phyloP scores from a whole-genome alignment of 2,329 filamentous ascomycete genomes.

The Penicillium sp. region DNA sequence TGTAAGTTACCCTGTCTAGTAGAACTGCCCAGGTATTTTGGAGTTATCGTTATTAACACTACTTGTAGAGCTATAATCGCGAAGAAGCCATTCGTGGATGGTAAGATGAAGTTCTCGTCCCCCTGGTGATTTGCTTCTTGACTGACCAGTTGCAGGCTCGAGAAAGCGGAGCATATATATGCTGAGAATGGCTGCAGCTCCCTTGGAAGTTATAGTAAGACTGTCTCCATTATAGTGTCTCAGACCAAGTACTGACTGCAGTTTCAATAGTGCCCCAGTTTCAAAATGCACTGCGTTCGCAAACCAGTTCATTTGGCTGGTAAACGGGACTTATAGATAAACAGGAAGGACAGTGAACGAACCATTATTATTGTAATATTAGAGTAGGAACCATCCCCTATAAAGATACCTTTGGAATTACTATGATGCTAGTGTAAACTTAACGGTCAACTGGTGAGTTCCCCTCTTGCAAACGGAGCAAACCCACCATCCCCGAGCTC shows the following conservation, averaged over 20 bases:
- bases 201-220: slow-evolving; percentile 31
- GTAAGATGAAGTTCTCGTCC: slow-evolving; percentile 27
- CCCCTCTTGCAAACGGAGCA: slow-evolving; percentile 41
- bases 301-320: slow-evolving; percentile 6
- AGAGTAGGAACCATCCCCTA: neutral
- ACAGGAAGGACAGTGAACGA: neutral
- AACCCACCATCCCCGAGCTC: slow-evolving; percentile 35
- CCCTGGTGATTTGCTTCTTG: neutral
- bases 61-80: slow-evolving; percentile 50
- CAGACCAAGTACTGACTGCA: slow-evolving; percentile 1
- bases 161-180: slow-evolving; percentile 41
- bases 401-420: neutral
- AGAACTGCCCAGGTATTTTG: neutral
- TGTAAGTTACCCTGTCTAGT: slow-evolving; percentile 22
- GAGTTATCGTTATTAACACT: neutral
- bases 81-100: slow-evolving; percentile 56
- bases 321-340: neutral
- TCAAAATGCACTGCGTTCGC: slow-evolving; percentile 14
- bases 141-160: slow-evolving; percentile 31
- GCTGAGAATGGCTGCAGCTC: slow-evolving; percentile 40
- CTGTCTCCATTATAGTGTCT: neutral
- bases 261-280: slow-evolving; percentile 18
- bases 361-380: neutral
- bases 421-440: neutral
- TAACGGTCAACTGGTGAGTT: slow-evolving; percentile 25